A percentile compares a stretch with the other conserved stretches of the same genome.
Evolutionary conservation across 306 rosid genomes (phyloP).

Genomic region (Pterocarpus santalinus): DNA sequence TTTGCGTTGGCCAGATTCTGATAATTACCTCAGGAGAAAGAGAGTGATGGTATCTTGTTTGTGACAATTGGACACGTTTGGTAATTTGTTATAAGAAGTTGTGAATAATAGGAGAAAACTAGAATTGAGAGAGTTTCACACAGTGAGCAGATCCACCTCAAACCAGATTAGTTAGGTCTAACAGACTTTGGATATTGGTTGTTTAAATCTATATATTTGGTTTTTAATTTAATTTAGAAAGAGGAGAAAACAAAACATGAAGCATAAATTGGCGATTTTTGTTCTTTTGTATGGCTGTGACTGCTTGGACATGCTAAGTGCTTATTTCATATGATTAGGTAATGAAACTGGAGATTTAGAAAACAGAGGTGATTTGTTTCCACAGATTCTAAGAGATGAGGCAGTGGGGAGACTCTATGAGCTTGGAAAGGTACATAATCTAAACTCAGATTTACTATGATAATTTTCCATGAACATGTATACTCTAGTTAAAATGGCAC

Average conservation of each 20-base stretch:
- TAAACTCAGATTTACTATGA: slow-evolving; percentile 23
- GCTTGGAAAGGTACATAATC: slow-evolving; percentile 75
- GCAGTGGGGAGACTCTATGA: slow-evolving; percentile 79
- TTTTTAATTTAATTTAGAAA: slow-evolving; percentile 8
- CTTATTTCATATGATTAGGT: slow-evolving; percentile 57
- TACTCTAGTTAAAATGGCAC: background rate
- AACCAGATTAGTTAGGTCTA: background rate
- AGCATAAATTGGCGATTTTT: background rate
- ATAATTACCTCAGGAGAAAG: slow-evolving; percentile 4
- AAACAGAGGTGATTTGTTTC: slow-evolving; percentile 67
- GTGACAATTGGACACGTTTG: background rate
- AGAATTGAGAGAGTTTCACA: background rate
- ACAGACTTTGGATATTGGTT: background rate
- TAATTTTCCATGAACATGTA: slow-evolving; percentile 21
- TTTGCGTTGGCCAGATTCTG: background rate
- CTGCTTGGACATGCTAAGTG: slow-evolving; percentile 45
- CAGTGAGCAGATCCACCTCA: background rate
- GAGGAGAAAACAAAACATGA: slow-evolving; percentile 7
- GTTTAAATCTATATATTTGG: background rate
- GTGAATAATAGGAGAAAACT: background rate
- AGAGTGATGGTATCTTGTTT: slow-evolving; percentile 26
- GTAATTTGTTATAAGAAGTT: background rate
- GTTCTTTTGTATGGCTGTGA: slow-evolving; percentile 32
- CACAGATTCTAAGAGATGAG: slow-evolving; percentile 81
- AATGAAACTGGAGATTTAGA: slow-evolving; percentile 64